These are phyloP conservation scores for Jaltomata sinuosa DNA, from an alignment of 257 asterid species.

Conservation along the genomic window DNA sequence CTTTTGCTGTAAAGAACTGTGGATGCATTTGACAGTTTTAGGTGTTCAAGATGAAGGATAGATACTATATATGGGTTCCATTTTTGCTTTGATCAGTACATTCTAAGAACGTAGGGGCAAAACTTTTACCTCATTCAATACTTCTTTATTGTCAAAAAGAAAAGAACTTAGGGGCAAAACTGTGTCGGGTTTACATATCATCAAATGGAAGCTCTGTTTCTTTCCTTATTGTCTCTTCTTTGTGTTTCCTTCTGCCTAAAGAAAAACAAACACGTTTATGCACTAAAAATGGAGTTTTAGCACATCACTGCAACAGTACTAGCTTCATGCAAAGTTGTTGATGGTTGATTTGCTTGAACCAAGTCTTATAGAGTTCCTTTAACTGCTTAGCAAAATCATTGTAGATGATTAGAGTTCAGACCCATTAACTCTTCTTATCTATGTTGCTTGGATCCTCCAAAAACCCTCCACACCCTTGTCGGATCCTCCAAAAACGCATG, in stretches of 20 bases:
- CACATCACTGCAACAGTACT: background rate
- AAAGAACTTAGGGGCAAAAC: background rate
- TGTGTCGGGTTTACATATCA: background rate
- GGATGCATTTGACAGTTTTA: background rate
- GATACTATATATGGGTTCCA: background rate
- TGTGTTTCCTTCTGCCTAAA: constrained; percentile 2
- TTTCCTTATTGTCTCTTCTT: background rate
- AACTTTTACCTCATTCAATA: too few relatives aligned
- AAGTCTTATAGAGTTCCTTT: background rate
- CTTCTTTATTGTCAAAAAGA: too few relatives aligned
- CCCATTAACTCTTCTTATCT: background rate
- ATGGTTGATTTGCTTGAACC: background rate
- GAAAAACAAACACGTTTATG: constrained; percentile 8
- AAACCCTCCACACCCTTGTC: background rate
- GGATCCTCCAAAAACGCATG: background rate
- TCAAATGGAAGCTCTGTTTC: background rate
- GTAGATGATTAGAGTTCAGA: background rate
- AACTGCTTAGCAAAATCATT: background rate
- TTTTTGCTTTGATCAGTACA: background rate
- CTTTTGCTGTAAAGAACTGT: background rate
- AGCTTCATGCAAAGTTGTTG: background rate
- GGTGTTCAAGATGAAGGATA: background rate
- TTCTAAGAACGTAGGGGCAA: background rate
- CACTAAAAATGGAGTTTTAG: background rate
- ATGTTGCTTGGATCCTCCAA: background rate